phyloP scores from a whole-genome alignment of 2,329 filamentous ascomycete genomes.

The Parafenestella ontariensis region DNA sequence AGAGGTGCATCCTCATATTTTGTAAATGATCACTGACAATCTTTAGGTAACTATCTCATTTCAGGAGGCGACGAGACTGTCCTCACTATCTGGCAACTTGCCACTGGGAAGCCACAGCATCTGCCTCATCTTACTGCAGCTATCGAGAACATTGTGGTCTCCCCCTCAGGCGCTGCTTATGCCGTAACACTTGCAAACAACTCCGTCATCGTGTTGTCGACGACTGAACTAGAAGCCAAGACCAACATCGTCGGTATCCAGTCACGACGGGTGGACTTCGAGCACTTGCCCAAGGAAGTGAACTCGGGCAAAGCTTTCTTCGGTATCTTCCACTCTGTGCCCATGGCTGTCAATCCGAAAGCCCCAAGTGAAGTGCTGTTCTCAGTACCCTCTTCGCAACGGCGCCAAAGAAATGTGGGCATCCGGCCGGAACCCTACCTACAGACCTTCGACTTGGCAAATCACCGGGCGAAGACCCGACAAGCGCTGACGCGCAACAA shows the following conservation, averaged over 20 bases:
- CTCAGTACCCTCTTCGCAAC: conserved; percentile 61
- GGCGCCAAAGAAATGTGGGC: conserved; percentile 37
- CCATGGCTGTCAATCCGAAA: conserved; percentile 52
- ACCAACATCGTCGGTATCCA: conserved; percentile 87
- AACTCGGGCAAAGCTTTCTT: conserved; percentile 24
- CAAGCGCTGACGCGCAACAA: conserved; percentile 91
- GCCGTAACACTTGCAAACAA: conserved; percentile 89
- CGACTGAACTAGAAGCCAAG: conserved; percentile 84
- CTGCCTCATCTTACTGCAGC: conserved; percentile 89
- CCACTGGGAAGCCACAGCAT: conserved; percentile 81
- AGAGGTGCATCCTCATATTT: conserved; percentile 27
- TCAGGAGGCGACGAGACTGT: conserved; percentile 92
- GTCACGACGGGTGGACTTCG: conserved; percentile 44
- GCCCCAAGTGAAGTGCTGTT: conserved; percentile 53
- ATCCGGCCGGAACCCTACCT: conserved; percentile 65
- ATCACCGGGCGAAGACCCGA: conserved; percentile 78
- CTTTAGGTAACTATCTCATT: conserved; percentile 84
- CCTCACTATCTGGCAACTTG: conserved; percentile 90
- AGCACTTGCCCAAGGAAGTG: conserved; percentile 33
- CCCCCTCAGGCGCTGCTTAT: conserved; percentile 79
- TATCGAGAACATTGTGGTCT: conserved; percentile 85
- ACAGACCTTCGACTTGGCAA: conserved; percentile 86
- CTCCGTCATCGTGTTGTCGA: conserved; percentile 87
- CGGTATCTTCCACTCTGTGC: conserved; percentile 35
- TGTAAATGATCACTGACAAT: conserved; percentile 8